These are phyloP conservation scores for Dryas drummondii DNA, from an alignment of 306 rosid genomes.

Conservation along the genomic window DNA sequence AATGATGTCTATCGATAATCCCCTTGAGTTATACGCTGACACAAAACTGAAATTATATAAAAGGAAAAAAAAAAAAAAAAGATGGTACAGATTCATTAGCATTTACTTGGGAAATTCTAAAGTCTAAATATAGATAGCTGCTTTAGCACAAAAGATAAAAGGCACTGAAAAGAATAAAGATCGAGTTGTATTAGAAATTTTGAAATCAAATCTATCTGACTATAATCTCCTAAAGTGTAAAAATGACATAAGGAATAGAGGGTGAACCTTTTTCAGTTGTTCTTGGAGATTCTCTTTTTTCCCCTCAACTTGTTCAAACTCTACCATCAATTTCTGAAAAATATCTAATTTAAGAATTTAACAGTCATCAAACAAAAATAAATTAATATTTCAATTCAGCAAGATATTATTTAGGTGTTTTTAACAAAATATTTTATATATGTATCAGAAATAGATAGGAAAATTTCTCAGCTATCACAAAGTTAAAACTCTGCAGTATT, in stretches of 20 bases:
- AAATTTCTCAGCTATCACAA: neutral
- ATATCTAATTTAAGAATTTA: neutral
- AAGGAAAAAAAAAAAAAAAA: too few species aligned
- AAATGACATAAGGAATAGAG: neutral
- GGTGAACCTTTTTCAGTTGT: constrained; percentile 62
- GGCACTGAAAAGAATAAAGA: too few species aligned
- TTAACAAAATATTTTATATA: neutral
- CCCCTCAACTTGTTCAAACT: constrained; percentile 66
- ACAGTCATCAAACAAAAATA: neutral
- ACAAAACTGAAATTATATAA: too few species aligned
- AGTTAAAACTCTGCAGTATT: neutral
- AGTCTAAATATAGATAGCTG: too few species aligned
- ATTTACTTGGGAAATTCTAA: too few species aligned
- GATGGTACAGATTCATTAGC: too few species aligned
- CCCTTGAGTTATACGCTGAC: too few species aligned
- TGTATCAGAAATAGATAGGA: neutral
- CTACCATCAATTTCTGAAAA: constrained; percentile 64
- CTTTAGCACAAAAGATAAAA: too few species aligned
- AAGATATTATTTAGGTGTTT: neutral
- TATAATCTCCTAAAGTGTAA: neutral
- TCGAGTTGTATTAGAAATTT: too few species aligned
- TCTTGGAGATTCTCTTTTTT: constrained; percentile 73
- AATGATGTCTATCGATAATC: too few species aligned
- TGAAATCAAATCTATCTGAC: neutral
- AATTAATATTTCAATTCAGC: neutral